phyloP scores from a whole-genome alignment of 164 flowering plant species.

The Kalanchoe fedtschenkoi region DNA sequence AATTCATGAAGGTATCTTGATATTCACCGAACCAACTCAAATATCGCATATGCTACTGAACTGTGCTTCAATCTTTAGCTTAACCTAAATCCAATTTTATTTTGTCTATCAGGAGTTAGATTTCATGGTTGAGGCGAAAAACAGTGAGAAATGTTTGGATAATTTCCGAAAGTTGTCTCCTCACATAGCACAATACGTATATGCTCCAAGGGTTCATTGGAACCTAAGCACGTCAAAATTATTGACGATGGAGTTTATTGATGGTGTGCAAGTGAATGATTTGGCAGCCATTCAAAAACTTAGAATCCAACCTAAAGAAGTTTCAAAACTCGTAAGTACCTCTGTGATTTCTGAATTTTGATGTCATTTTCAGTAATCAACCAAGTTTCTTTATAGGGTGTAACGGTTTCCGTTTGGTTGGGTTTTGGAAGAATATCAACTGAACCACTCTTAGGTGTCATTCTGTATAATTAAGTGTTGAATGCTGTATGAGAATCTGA shows the following conservation, averaged over 20 bases:
- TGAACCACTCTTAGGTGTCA: too few species aligned
- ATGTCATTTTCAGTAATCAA: too few species aligned
- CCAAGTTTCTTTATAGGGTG: too few species aligned
- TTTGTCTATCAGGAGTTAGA: slow-evolving; percentile 63
- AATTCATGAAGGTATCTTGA: neutral
- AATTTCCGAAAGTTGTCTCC: slow-evolving; percentile 84
- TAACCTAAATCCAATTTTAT: neutral
- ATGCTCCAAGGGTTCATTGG: slow-evolving; percentile 89
- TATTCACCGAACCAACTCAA: neutral
- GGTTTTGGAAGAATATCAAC: too few species aligned
- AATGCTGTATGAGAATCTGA: too few species aligned
- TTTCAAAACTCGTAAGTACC: slow-evolving; percentile 62
- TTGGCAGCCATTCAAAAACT: slow-evolving; percentile 50
- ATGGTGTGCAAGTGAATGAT: slow-evolving; percentile 73
- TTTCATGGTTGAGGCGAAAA: slow-evolving; percentile 82
- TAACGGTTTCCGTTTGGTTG: too few species aligned
- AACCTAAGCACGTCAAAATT: slow-evolving; percentile 74
- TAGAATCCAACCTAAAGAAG: slow-evolving; percentile 68
- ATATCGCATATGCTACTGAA: too few species aligned
- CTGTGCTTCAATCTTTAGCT: neutral
- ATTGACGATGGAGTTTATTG: slow-evolving; percentile 90
- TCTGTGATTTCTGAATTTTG: neutral
- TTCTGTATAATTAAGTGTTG: too few species aligned
- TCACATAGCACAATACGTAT: slow-evolving; percentile 60
- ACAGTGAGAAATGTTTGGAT: slow-evolving; percentile 75